phyloP scores from a whole-genome alignment of 2,329 filamentous ascomycete species.

The Myriosclerotinia duriaeana region DNA sequence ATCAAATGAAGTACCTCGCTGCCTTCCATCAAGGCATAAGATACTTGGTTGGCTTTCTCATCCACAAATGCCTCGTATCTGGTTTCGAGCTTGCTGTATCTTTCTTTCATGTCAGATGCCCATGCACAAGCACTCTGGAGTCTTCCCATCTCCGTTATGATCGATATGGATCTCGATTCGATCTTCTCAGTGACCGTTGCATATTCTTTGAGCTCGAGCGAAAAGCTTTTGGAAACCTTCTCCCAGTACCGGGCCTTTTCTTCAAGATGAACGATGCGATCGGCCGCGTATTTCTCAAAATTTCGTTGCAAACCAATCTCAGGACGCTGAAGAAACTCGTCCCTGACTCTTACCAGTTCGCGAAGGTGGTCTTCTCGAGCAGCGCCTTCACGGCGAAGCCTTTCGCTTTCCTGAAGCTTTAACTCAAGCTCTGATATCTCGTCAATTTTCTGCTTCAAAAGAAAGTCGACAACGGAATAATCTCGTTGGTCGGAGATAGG shows the following conservation, averaged over 20 bases:
- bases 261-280: background rate
- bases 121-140: background rate
- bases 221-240: too few relatives aligned
- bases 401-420: background rate
- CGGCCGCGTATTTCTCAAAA: background rate
- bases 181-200: too few relatives aligned
- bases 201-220: too few relatives aligned
- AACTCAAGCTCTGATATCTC: background rate
- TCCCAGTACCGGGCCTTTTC: too few relatives aligned
- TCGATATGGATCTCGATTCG: too few relatives aligned
- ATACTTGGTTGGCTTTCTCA: background rate
- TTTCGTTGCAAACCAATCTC: background rate
- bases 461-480: fast-evolving
- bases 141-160: background rate
- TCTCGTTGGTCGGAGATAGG: background rate
- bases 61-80: too few relatives aligned
- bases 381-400: background rate
- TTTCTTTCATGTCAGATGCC: background rate
- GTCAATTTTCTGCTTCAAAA: background rate
- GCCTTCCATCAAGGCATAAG: background rate
- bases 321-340: background rate
- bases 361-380: background rate
- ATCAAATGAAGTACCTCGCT: background rate
- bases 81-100: background rate
- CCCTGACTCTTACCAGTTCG: background rate